Evolutionary conservation across 129 eudicot species (phyloP), one percentile per base, ranked within the genome.

Genomic region (Artemisia annua): DNA sequence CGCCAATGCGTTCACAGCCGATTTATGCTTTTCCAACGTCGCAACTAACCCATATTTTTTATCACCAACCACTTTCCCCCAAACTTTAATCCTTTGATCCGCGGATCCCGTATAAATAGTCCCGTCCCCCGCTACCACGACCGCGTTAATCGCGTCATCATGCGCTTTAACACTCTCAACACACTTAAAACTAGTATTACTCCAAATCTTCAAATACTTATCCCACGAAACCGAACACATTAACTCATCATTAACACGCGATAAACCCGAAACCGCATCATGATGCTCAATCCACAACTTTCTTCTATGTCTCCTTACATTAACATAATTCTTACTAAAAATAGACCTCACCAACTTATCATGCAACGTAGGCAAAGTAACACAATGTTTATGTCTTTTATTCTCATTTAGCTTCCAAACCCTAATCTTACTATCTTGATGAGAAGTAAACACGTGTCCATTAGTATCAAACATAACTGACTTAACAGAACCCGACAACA

Each of bases 221-320:
- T 89, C 98, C 96, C 98, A 92, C 12, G 98, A 92, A 19, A 92
- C 72, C 1, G 98, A 92, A 46, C 82, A 80, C 69, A 92, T 72
- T 19, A 65, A 12, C 14, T 67, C 24, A 48, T 56, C 71, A 14
- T 44, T 2, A n/a, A 72, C 68, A 30, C 64, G 52, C 0, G 89
- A 85, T 15, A 92, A 74, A 1, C 95, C 88, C 1, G 96, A 83
- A 32, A 92, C 92, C 76, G 92, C 90, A 79, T 92, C 98, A 80
- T 92, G 78, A 78, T 92, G 98, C 28, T 92, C 83, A 24, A 89
- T 84, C 98, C 98, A 92, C 0, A 92, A 65, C 51, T 82, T 83
- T 58, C 87, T 85, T 72, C 69, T 77, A 76, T 92, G 95, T 8
- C 98, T 83, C 24, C 98, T 79, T 24, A 93, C 88, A 5, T 69